Conservation (phyloP, 768 basidiomycete species). For the Lepiota brunneoincarnata region DNA sequence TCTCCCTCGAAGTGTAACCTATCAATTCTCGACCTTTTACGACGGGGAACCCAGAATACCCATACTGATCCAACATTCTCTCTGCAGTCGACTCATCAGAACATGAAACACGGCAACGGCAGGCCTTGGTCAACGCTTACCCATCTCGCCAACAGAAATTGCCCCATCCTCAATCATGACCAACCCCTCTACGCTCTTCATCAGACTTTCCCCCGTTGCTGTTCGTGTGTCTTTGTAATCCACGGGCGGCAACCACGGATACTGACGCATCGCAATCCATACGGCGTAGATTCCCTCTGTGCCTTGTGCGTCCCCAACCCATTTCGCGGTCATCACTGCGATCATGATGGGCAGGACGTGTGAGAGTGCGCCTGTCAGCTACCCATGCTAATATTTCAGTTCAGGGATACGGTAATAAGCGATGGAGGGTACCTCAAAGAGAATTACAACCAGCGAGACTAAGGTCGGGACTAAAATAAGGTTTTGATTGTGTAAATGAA, state of each 20-base stretch:
- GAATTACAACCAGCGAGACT: constrained; percentile 76
- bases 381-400: neutral
- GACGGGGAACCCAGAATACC: constrained; percentile 67
- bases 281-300: constrained; percentile 68
- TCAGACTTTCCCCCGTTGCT: constrained; percentile 57
- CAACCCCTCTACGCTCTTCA: constrained; percentile 51
- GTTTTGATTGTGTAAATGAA: neutral
- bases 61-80: constrained; percentile 36
- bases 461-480: constrained; percentile 4
- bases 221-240: constrained; percentile 61
- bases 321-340: constrained; percentile 73
- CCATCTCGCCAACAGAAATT: constrained; percentile 48
- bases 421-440: constrained; percentile 55
- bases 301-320: constrained; percentile 70
- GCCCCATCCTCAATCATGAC: constrained; percentile 51
- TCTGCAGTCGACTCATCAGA: neutral
- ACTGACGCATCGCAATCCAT: constrained; percentile 70
- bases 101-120: neutral
- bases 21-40: constrained; percentile 47
- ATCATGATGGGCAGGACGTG: constrained; percentile 85
- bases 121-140: constrained; percentile 20
- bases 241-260: constrained; percentile 67
- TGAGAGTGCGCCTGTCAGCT: constrained; percentile 78
- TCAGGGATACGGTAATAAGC: neutral
- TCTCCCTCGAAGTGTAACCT: constrained; percentile 61